A percentile compares a stretch with the other conserved stretches of the same genome.
Conservation (phyloP, 2,329 filamentous ascomycete genomes). For the Rhynchosporium agropyri region DNA sequence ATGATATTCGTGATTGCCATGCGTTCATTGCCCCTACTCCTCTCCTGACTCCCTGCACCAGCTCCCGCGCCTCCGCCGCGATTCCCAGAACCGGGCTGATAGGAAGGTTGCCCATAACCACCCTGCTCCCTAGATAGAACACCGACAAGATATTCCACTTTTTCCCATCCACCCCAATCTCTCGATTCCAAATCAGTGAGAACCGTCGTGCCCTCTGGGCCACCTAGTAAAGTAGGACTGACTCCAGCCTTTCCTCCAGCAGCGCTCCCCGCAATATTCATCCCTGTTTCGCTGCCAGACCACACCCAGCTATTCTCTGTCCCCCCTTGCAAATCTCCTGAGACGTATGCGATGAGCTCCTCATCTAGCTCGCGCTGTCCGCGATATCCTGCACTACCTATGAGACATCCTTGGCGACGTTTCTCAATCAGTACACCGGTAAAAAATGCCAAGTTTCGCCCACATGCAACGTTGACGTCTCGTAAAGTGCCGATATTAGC, state of each 20-base stretch:
- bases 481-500: constrained; percentile 71
- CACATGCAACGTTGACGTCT: constrained; percentile 75
- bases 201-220: constrained; percentile 46
- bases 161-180: constrained; percentile 82
- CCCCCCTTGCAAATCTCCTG: constrained; percentile 82
- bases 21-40: constrained; percentile 22
- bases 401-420: constrained; percentile 47
- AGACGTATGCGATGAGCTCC: constrained; percentile 84
- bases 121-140: constrained; percentile 48
- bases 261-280: constrained; percentile 36
- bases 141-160: constrained; percentile 65
- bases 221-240: constrained; percentile 35
- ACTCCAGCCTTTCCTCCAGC: constrained; percentile 10
- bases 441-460: constrained; percentile 82
- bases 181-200: constrained; percentile 59
- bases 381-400: constrained; percentile 29
- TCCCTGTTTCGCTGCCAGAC: constrained; percentile 60
- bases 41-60: constrained; percentile 16
- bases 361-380: constrained; percentile 60
- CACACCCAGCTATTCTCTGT: constrained; percentile 82
- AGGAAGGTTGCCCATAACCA: constrained; percentile 25
- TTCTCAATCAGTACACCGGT: constrained; percentile 65
- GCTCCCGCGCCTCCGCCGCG: constrained; percentile 20
- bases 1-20: constrained; percentile 27
- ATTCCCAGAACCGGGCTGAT: constrained; percentile 19